Conservation (phyloP, 139 green algal species). For the Auxenochlorella pyrenoidosa region DNA sequence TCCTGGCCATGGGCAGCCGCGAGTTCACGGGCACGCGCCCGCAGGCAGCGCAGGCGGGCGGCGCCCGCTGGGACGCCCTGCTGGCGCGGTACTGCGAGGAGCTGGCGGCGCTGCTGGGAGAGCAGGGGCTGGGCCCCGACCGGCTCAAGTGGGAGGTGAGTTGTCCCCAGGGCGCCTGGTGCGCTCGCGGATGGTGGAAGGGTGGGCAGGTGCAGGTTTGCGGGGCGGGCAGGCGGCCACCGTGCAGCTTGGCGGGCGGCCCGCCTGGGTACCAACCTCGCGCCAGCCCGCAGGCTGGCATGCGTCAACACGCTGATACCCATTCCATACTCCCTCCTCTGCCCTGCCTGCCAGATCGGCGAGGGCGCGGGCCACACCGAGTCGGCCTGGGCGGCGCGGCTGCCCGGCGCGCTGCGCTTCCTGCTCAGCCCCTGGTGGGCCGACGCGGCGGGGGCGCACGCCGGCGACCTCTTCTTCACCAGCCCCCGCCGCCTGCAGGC, state of each 20-base stretch:
- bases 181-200: too few relatives aligned
- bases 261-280: too few relatives aligned
- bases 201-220: neutral
- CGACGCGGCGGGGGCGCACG: neutral
- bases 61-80: constrained; percentile 6
- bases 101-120: constrained; percentile 9
- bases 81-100: constrained; percentile 14
- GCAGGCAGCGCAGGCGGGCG: neutral
- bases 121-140: constrained; percentile 13
- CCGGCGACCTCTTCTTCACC: constrained; percentile 34
- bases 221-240: neutral
- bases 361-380: constrained; percentile 51
- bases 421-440: constrained; percentile 46
- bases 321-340: neutral
- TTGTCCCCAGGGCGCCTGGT: too few relatives aligned
- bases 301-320: too few relatives aligned
- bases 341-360: neutral
- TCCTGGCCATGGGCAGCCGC: constrained; percentile 46
- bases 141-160: constrained; percentile 4
- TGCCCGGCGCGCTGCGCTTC: constrained; percentile 46
- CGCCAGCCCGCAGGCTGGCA: too few relatives aligned
- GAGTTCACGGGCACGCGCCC: constrained; percentile 8
- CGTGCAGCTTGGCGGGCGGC: too few relatives aligned
- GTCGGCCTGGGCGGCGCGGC: constrained; percentile 40
- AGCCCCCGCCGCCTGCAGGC: constrained; percentile 26